These are phyloP conservation scores for Gynandropsis gynandra DNA, from an alignment of 345 rosid species.

Conservation along the genomic window DNA sequence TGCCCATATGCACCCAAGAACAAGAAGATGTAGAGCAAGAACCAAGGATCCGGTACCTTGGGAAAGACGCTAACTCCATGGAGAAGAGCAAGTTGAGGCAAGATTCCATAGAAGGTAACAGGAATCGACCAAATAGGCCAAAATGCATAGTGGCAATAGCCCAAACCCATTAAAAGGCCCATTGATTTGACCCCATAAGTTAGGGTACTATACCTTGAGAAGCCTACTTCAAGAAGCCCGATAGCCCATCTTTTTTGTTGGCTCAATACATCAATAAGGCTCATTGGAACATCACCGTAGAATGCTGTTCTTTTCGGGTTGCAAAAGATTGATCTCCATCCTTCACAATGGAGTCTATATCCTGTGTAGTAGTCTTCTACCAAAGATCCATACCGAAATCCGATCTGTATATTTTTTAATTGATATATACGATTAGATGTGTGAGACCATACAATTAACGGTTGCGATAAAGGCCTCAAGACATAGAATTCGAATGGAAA, in stretches of 20 bases:
- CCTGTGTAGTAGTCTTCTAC: conserved; percentile 70
- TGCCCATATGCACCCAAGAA: conserved; percentile 53
- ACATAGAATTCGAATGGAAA: not conserved
- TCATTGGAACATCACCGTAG: conserved; percentile 46
- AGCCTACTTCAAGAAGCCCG: conserved; percentile 45
- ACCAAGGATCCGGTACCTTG: conserved; percentile 52
- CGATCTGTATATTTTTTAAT: conserved; percentile 33
- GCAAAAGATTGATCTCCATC: conserved; percentile 60
- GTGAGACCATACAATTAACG: too few relatives aligned
- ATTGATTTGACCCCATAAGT: conserved; percentile 36
- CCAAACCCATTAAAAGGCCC: conserved; percentile 34
- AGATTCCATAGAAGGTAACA: conserved; percentile 34
- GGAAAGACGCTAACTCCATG: conserved; percentile 43
- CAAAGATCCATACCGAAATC: conserved; percentile 60
- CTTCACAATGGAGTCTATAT: conserved; percentile 46
- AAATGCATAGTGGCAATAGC: conserved; percentile 33
- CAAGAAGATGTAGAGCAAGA: conserved; percentile 50
- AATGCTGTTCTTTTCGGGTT: conserved; percentile 54
- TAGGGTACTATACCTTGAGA: conserved; percentile 36
- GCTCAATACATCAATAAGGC: conserved; percentile 35
- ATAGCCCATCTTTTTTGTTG: conserved; percentile 64
- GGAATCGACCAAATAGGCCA: conserved; percentile 55
- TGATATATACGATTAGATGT: not conserved
- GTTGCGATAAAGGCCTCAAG: not conserved
- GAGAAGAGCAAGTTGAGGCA: conserved; percentile 63